Base-by-base conservation (phyloP, 2,329 filamentous ascomycete genomes). In the Apiospora saccharicola region DNA sequence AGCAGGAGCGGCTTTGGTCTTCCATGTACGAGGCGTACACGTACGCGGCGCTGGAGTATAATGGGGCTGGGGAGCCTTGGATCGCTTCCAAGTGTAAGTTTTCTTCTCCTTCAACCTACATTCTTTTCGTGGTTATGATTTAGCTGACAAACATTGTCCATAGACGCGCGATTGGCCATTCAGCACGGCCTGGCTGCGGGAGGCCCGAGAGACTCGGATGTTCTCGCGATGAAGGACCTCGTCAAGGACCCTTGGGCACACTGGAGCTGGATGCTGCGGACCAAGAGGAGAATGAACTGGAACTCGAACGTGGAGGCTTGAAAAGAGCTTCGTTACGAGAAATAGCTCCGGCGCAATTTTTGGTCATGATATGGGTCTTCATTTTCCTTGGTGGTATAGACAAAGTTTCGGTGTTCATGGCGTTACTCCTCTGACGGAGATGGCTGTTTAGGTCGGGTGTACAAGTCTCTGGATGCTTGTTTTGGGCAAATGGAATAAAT, bases 191-290 rank as follows among this genome's bases (percentile, higher is more conserved):
- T 84, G 26, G 77, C 77, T 47, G 78, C 77, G 49, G 75, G 79
- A 16, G 81, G 81, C 26, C 74, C 76, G 47, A 71, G 71, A 43
- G 72, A 82, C 68, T 75, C 68, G 37, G 82, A 83, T 71, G 78
- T 83, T 30, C 7, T 71, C 34, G 81, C 82, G 73, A 82, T 84
- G 82, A 70, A 68, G 72, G 74, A 71, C 73, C 74, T 84, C 61
- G 80, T 76, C 0, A 74, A 74, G 22, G 79, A 84, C 71, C 82
- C 82, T 7, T 81, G 79, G 81, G 72, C 64, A 14, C 83, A 84
- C 76, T 83, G 82, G 82, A 83, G 79, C 74, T 84, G 82, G 83
- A 80, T 80, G 80, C 71, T 79, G 73, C 75, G 81, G 74, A 80
- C 76, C 19, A 79, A 75, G 71, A 78, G 78, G 75, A 75, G 79